These are phyloP conservation scores for Candida coleopterorum DNA, from an alignment of 805 yeast genomes.

Conservation along the genomic window DNA sequence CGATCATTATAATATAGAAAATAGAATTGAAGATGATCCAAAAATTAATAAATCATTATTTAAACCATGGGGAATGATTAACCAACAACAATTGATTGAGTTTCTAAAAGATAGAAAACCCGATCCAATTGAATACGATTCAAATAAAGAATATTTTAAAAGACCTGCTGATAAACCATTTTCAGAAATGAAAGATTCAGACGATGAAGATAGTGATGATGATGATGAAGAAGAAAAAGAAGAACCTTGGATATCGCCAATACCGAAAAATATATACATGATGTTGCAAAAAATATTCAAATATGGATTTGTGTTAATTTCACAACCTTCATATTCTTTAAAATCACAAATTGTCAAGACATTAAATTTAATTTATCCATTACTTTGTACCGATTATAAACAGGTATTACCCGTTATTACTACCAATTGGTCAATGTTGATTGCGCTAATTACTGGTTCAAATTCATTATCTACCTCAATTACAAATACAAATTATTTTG, in stretches of 20 bases:
- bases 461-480: slow-evolving; percentile 8
- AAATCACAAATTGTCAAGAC: slow-evolving; percentile 54
- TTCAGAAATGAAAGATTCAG: slow-evolving; percentile 22
- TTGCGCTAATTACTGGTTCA: slow-evolving; percentile 13
- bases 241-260: slow-evolving; percentile 57
- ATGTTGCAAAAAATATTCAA: slow-evolving; percentile 56
- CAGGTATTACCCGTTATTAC: slow-evolving; percentile 30
- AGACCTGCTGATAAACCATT: slow-evolving; percentile 35
- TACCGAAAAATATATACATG: slow-evolving; percentile 58
- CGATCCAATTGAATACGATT: slow-evolving; percentile 28
- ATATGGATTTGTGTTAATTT: slow-evolving; percentile 65
- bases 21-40: slow-evolving; percentile 1
- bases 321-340: slow-evolving; percentile 59
- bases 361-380: slow-evolving; percentile 24
- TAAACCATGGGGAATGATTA: slow-evolving; percentile 59
- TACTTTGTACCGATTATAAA: slow-evolving; percentile 27
- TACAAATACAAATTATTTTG: slow-evolving; percentile 5
- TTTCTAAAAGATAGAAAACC: slow-evolving; percentile 27
- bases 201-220: slow-evolving; percentile 21
- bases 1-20: slow-evolving; percentile 8
- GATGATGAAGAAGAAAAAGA: slow-evolving; percentile 13
- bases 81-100: slow-evolving; percentile 38
- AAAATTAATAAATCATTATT: slow-evolving; percentile 18
- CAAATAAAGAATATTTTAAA: slow-evolving; percentile 34
- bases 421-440: slow-evolving; percentile 28